Percentiles rank a stretch among this genome's conserved stretches.
Evolutionary conservation across 1,284 basidiomycete species (phyloP).

Genomic region (Caloboletus firmus): DNA sequence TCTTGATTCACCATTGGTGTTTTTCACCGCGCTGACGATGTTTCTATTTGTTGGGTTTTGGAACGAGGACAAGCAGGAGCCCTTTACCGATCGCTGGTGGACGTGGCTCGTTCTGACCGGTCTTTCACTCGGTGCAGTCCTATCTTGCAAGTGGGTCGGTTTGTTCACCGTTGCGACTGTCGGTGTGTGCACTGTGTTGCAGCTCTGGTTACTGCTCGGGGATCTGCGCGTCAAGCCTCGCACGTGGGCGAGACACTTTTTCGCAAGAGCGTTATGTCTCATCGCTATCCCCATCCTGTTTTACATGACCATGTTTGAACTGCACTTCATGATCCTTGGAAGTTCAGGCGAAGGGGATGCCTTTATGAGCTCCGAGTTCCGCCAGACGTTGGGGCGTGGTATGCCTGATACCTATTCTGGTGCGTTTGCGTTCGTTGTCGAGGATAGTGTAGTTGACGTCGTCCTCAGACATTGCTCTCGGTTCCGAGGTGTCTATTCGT

Average conservation of each 20-base stretch:
- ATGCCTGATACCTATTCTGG: slow-evolving; percentile 93
- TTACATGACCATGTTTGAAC: slow-evolving; percentile 94
- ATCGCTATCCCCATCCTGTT: slow-evolving; percentile 84
- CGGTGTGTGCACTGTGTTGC: slow-evolving; percentile 81
- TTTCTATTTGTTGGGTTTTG: slow-evolving; percentile 91
- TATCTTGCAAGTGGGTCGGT: slow-evolving; percentile 98
- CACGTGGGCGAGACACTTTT: slow-evolving; percentile 81
- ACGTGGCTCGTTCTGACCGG: slow-evolving; percentile 88
- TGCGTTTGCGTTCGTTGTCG: slow-evolving; percentile 36
- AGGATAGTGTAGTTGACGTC: slow-evolving; percentile 6
- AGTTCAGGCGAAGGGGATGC: slow-evolving; percentile 95
- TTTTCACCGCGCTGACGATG: slow-evolving; percentile 91
- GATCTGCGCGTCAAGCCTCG: slow-evolving; percentile 80
- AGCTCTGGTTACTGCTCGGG: slow-evolving; percentile 90
- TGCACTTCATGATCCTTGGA: slow-evolving; percentile 89
- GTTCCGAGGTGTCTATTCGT: slow-evolving; percentile 81
- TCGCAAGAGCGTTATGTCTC: slow-evolving; percentile 85
- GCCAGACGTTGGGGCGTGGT: slow-evolving; percentile 88
- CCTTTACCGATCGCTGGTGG: slow-evolving; percentile 93
- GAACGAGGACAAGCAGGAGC: slow-evolving; percentile 81
- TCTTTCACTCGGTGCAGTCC: slow-evolving; percentile 86
- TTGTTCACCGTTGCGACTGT: slow-evolving; percentile 98
- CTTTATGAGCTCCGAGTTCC: slow-evolving; percentile 99
- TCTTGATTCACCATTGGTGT: slow-evolving; percentile 94
- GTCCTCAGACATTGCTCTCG: slow-evolving; percentile 77